Conservation (phyloP, 345 rosid genomes). For the Eutrema yunnanense region DNA sequence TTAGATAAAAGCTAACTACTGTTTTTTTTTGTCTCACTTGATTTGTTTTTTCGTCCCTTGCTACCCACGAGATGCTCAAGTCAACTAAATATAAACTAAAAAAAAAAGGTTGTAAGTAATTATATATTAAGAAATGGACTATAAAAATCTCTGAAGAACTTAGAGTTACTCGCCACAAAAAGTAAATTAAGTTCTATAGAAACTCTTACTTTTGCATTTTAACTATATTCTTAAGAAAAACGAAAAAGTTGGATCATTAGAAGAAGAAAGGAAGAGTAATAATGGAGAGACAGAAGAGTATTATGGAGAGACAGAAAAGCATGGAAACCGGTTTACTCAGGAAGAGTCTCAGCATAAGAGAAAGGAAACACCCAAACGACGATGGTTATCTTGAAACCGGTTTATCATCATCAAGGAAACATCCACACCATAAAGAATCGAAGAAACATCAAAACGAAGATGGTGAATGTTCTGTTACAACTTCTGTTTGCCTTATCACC, state of each 20-base stretch:
- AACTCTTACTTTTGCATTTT: not conserved
- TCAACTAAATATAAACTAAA: not conserved
- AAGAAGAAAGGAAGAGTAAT: not conserved
- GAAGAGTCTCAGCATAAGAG: conserved; percentile 18
- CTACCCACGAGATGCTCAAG: not conserved
- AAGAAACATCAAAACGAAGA: conserved; percentile 10
- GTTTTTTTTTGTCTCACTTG: conserved; percentile 2
- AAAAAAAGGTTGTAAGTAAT: not conserved
- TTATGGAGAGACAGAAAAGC: conserved; percentile 10
- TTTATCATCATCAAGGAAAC: not conserved
- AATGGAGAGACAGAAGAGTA: not conserved
- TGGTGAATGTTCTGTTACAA: not conserved
- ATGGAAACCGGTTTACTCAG: conserved; percentile 5
- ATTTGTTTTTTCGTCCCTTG: not conserved
- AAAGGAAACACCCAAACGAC: conserved; percentile 1
- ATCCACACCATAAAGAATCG: not conserved
- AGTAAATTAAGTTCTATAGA: not conserved
- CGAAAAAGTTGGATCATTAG: not conserved
- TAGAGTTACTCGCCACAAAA: not conserved
- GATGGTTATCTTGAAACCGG: conserved; percentile 7
- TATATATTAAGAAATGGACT: no score
- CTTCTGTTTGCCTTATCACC: conserved; percentile 28
- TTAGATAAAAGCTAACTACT: not conserved
- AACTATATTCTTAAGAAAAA: no score
- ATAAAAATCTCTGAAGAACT: not conserved